phyloP scores from a whole-genome alignment of 1,284 basidiomycete genomes.

The Ustilago nuda region DNA sequence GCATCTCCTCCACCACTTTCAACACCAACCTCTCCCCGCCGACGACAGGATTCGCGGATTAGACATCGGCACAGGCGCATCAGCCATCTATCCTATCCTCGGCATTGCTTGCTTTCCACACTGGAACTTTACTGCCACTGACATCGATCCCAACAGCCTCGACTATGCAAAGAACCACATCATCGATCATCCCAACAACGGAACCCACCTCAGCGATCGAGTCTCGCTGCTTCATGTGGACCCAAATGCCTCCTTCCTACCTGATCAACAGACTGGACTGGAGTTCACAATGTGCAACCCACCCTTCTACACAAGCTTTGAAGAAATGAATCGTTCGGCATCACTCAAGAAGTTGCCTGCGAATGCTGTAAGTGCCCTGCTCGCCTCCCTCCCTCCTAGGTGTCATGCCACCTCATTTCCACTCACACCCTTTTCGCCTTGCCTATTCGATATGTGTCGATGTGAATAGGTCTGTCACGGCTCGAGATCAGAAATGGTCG shows the following conservation, averaged over 20 bases:
- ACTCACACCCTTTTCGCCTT: neutral
- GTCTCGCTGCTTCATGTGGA: conserved; percentile 73
- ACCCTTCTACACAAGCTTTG: conserved; percentile 83
- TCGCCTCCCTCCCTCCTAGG: neutral
- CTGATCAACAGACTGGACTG: conserved; percentile 44
- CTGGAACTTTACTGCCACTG: conserved; percentile 41
- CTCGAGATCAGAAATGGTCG: conserved; percentile 85
- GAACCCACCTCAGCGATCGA: conserved; percentile 73
- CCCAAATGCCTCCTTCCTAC: conserved; percentile 73
- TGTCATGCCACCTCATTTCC: neutral
- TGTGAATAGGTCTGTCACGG: conserved; percentile 74
- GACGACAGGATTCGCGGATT: neutral
- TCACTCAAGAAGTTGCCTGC: conserved; percentile 32
- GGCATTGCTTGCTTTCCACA: conserved; percentile 66
- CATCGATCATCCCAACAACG: conserved; percentile 75
- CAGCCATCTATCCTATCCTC: conserved; percentile 86
- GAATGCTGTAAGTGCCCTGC: conserved; percentile 29
- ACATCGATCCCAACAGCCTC: conserved; percentile 40
- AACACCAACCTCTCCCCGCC: neutral
- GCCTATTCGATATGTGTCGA: neutral
- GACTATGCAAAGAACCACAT: conserved; percentile 67
- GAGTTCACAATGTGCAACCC: conserved; percentile 90
- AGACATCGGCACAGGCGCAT: conserved; percentile 42
- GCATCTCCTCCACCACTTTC: conserved; percentile 8
- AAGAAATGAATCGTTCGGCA: conserved; percentile 74